A percentile compares a stretch with the other conserved stretches of the same genome.
Conservation (phyloP, 768 basidiomycete species). For the Lentinula guzmanii region DNA sequence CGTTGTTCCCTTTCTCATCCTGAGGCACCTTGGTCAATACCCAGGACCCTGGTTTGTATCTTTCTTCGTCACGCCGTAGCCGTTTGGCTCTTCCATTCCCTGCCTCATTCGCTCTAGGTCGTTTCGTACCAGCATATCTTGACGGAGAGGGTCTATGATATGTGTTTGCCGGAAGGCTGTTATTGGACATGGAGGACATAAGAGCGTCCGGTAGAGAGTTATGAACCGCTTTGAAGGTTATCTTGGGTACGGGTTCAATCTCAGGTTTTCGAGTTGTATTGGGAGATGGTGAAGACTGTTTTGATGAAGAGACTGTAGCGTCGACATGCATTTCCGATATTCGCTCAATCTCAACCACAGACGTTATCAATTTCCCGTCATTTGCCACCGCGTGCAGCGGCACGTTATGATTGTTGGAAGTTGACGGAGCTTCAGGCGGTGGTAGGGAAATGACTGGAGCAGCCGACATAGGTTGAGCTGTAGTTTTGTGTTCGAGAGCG, state of each 20-base stretch:
- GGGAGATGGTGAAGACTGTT: neutral
- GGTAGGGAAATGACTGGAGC: neutral
- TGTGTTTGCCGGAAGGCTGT: neutral
- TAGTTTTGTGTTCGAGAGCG: neutral
- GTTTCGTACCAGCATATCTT: neutral
- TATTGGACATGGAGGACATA: neutral
- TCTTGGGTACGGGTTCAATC: neutral
- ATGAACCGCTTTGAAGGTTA: neutral
- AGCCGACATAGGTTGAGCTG: neutral
- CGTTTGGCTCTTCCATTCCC: neutral
- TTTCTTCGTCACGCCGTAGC: neutral
- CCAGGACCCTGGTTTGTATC: neutral
- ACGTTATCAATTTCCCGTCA: neutral
- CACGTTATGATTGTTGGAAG: neutral
- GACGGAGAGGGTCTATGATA: neutral
- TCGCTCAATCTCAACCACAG: neutral
- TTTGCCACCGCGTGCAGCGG: neutral
- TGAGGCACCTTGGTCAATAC: neutral
- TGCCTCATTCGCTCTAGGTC: neutral
- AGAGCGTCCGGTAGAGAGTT: neutral
- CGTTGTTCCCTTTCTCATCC: neutral
- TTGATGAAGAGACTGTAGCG: neutral
- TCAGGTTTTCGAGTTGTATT: neutral
- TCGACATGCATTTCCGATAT: neutral
- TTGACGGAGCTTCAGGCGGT: neutral